A percentile compares a stretch with the other conserved stretches of the same genome.
Conservation (phyloP, 305 asterid species). For the Fraxinus velutina region DNA sequence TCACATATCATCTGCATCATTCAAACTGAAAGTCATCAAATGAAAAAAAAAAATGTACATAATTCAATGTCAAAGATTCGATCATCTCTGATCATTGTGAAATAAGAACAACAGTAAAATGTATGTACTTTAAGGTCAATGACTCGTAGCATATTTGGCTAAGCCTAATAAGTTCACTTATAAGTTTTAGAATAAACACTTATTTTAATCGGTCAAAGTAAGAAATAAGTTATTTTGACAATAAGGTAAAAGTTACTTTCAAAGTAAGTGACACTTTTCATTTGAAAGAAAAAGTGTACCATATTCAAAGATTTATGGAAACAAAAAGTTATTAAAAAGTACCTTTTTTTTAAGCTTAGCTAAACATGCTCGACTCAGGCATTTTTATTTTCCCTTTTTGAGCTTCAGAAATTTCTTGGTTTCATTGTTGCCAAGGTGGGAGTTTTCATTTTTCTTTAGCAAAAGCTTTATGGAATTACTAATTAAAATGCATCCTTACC, state of each 20-base stretch:
- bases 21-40: neutral
- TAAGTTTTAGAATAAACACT: neutral
- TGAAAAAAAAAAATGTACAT: neutral
- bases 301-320: neutral
- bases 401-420: neutral
- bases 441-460: conserved; percentile 4
- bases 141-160: neutral
- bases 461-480: neutral
- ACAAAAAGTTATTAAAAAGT: neutral
- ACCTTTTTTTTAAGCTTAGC: neutral
- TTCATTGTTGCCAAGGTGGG: conserved; percentile 11
- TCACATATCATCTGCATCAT: conserved; percentile 70
- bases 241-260: neutral
- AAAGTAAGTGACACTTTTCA: neutral
- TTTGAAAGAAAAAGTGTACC: neutral
- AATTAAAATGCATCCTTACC: conserved; percentile 40
- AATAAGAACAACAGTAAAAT: too few relatives aligned
- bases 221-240: neutral
- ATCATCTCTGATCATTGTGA: neutral
- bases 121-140: neutral
- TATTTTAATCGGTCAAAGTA: neutral
- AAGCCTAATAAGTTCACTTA: neutral
- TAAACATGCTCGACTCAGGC: neutral
- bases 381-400: neutral
- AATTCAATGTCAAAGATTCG: neutral